Percentiles rank a stretch among this genome's conserved stretches.
Evolutionary conservation across 176 grass and related monocot species (phyloP).

Genomic region (Rhynchospora pubera): DNA sequence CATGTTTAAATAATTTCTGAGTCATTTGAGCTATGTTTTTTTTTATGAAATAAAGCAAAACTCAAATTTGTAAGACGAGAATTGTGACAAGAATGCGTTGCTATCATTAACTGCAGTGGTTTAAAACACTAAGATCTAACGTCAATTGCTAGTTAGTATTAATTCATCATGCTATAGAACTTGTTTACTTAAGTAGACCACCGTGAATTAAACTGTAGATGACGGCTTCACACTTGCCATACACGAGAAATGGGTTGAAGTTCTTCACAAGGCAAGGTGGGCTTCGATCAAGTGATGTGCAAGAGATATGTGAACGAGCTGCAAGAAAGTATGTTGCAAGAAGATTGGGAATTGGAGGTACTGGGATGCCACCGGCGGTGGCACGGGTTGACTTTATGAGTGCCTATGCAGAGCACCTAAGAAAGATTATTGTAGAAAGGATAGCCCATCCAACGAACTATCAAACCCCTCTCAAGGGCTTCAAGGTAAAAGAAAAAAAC

Average conservation of each 20-base stretch:
- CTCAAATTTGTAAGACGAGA: not conserved
- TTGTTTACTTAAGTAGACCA: not conserved
- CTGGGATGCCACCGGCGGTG: slow-evolving; percentile 21
- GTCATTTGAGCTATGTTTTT: not conserved
- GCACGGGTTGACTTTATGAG: slow-evolving; percentile 62
- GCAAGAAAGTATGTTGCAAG: slow-evolving; percentile 40
- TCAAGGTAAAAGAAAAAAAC: slow-evolving; percentile 31
- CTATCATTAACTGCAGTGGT: not conserved
- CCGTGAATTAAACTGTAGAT: slow-evolving; percentile 31
- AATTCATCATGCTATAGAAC: not conserved
- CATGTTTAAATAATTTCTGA: not conserved
- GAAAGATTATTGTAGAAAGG: slow-evolving; percentile 52
- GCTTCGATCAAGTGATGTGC: slow-evolving; percentile 39
- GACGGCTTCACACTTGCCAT: slow-evolving; percentile 85
- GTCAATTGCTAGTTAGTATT: not conserved
- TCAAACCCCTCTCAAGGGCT: slow-evolving; percentile 46
- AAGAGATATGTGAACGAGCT: slow-evolving; percentile 54
- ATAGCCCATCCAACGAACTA: slow-evolving; percentile 53
- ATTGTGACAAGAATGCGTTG: not conserved
- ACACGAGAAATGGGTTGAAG: slow-evolving; percentile 89
- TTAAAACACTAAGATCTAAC: not conserved
- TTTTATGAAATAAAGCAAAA: not conserved
- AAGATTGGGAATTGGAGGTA: slow-evolving; percentile 33
- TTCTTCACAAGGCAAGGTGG: slow-evolving; percentile 78
- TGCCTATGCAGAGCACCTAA: slow-evolving; percentile 62